phyloP scores from a whole-genome alignment of 2,329 filamentous ascomycete species.

The Huntiella abstrusa region DNA sequence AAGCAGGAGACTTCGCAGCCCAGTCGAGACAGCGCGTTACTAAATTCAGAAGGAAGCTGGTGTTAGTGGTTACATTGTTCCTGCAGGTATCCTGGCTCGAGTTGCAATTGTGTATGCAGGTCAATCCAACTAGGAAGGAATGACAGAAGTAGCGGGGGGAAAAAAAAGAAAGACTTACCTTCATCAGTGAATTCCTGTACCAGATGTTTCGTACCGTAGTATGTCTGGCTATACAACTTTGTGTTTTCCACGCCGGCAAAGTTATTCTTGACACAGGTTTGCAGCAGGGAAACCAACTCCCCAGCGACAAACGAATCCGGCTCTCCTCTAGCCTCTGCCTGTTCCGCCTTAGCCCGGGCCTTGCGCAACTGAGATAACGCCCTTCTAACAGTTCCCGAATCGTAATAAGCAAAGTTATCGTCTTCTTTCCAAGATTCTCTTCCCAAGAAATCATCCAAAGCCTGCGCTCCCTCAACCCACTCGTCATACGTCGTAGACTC shows the following conservation, averaged over 20 bases:
- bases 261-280: slow-evolving; percentile 93
- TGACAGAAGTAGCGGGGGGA: background rate
- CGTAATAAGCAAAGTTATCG: slow-evolving; percentile 70
- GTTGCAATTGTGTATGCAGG: background rate
- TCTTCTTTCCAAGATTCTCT: slow-evolving; percentile 64
- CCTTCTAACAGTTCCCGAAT: slow-evolving; percentile 61
- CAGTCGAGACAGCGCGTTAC: slow-evolving; percentile 10
- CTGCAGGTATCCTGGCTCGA: background rate
- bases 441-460: slow-evolving; percentile 63
- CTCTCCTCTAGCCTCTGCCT: slow-evolving; percentile 21
- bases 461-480: slow-evolving; percentile 64
- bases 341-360: slow-evolving; percentile 40
- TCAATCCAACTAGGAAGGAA: slow-evolving; percentile 6
- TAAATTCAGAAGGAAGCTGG: background rate
- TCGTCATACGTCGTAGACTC: slow-evolving; percentile 57
- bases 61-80: slow-evolving; percentile 1
- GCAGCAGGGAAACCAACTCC: slow-evolving; percentile 57
- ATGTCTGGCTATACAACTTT: slow-evolving; percentile 88
- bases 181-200: slow-evolving; percentile 85
- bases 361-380: slow-evolving; percentile 59
- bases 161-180: slow-evolving; percentile 24
- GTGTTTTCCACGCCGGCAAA: slow-evolving; percentile 92
- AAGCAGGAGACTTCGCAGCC: slow-evolving; percentile 7
- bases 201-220: slow-evolving; percentile 90
- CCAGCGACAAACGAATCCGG: slow-evolving; percentile 21